Evolutionary conservation across 176 grass and related monocot species (phyloP).

Genomic region (Ampelocalamus luodianensis): DNA sequence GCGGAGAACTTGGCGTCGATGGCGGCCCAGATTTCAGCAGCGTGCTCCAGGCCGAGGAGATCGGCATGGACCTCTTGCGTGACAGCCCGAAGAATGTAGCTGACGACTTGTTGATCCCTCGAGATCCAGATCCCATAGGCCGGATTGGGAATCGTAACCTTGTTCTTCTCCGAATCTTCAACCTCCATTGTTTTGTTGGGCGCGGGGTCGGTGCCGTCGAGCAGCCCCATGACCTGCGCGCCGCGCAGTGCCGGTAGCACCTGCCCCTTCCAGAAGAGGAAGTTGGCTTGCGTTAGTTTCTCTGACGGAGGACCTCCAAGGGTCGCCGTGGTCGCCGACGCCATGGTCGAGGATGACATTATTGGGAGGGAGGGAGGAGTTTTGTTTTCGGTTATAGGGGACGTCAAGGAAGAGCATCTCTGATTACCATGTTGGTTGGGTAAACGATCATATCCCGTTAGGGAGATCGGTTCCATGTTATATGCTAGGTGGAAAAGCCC

Average conservation of each 20-base stretch:
- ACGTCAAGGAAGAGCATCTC: background rate
- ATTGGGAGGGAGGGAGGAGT: background rate
- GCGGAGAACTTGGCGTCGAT: background rate
- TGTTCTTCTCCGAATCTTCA: background rate
- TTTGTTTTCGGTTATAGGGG: background rate
- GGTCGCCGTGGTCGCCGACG: too few relatives aligned
- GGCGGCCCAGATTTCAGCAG: background rate
- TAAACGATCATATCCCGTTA: background rate
- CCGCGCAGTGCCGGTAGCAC: too few relatives aligned
- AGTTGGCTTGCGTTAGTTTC: background rate
- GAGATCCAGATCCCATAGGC: background rate
- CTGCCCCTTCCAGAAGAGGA: background rate
- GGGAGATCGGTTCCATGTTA: too few relatives aligned
- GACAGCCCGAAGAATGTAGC: background rate
- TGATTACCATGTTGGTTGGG: background rate
- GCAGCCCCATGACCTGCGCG: too few relatives aligned
- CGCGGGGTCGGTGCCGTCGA: background rate
- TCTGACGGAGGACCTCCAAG: background rate
- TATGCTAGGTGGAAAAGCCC: too few relatives aligned
- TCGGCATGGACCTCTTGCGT: background rate
- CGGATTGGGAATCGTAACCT: background rate
- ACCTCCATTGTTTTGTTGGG: background rate
- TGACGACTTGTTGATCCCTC: background rate
- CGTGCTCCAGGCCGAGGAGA: background rate
- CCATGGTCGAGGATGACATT: background rate